Conservation (phyloP, 768 basidiomycete genomes). For the Sistotremastrum niveocremeum region DNA sequence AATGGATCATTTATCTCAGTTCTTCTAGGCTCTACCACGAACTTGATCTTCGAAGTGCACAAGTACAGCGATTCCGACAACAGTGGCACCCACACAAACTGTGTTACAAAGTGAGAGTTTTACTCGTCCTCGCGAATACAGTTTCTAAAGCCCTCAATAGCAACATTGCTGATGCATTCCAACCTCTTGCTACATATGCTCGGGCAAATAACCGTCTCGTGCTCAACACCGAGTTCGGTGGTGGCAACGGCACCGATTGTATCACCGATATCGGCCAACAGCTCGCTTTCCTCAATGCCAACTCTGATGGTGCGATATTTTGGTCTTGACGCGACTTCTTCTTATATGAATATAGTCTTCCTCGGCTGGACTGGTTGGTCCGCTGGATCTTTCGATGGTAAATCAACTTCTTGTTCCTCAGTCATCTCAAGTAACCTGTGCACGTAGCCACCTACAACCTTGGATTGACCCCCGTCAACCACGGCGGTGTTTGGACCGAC, state of each 20-base stretch:
- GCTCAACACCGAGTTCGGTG: constrained; percentile 18
- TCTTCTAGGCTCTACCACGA: constrained; percentile 5
- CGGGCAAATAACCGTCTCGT: constrained; percentile 12
- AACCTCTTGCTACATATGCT: constrained; percentile 9
- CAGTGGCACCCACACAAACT: constrained; percentile 15
- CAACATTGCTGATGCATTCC: constrained; percentile 9
- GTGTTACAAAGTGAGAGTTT: constrained; percentile 11
- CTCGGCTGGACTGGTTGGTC: constrained; percentile 18
- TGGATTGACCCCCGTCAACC: constrained; percentile 10
- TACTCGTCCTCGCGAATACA: neutral
- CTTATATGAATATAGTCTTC: constrained; percentile 2
- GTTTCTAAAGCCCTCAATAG: neutral
- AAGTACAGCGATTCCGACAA: constrained; percentile 19
- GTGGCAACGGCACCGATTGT: constrained; percentile 13
- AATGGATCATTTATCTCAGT: neutral
- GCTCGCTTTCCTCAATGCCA: neutral
- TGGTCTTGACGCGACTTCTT: neutral
- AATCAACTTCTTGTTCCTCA: neutral
- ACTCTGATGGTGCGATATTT: constrained; percentile 5
- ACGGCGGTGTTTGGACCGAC: constrained; percentile 7
- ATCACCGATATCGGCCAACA: constrained; percentile 8
- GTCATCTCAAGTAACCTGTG: no score
- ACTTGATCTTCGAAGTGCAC: constrained; percentile 19
- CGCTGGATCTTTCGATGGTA: constrained; percentile 12
- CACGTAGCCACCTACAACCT: constrained; percentile 10